Evolutionary conservation across 2,329 filamentous ascomycete genomes (phyloP).

Genomic region (Colletotrichum siamense): DNA sequence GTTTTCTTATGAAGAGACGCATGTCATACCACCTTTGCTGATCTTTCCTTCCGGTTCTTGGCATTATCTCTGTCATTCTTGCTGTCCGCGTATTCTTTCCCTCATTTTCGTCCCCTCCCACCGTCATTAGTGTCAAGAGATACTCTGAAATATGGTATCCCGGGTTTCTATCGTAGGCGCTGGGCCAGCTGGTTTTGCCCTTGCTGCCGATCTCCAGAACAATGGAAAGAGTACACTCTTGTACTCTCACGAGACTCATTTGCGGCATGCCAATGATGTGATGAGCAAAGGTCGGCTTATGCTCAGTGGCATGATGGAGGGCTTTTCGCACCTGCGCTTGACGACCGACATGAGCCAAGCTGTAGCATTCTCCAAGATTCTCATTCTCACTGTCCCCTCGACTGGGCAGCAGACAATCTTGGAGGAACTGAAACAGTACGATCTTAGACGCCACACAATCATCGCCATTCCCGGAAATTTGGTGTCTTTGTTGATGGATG

Average conservation of each 20-base stretch:
- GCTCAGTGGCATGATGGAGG: background rate
- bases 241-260: slow-evolving; percentile 4
- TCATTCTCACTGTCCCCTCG: slow-evolving; percentile 6
- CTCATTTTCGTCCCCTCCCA: too few species aligned
- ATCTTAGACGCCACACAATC: background rate
- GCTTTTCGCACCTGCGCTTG: background rate
- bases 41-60: background rate
- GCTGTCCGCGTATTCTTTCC: background rate
- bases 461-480: slow-evolving; percentile 5
- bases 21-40: background rate
- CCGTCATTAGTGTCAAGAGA: background rate
- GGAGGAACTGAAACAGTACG: background rate
- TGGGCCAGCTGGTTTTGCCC: slow-evolving; percentile 10
- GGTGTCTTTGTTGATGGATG: background rate
- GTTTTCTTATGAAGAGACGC: background rate
- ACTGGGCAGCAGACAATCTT: slow-evolving; percentile 6
- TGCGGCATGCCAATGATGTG: background rate
- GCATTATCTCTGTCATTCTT: background rate
- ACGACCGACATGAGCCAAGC: slow-evolving; percentile 2
- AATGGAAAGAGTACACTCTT: background rate
- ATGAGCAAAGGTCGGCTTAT: background rate
- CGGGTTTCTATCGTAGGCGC: background rate
- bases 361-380: background rate
- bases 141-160: background rate
- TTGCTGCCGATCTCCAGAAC: slow-evolving; percentile 4